Conservation (phyloP, 139 green algal genomes). For the Raphidocelis subcapitata region DNA sequence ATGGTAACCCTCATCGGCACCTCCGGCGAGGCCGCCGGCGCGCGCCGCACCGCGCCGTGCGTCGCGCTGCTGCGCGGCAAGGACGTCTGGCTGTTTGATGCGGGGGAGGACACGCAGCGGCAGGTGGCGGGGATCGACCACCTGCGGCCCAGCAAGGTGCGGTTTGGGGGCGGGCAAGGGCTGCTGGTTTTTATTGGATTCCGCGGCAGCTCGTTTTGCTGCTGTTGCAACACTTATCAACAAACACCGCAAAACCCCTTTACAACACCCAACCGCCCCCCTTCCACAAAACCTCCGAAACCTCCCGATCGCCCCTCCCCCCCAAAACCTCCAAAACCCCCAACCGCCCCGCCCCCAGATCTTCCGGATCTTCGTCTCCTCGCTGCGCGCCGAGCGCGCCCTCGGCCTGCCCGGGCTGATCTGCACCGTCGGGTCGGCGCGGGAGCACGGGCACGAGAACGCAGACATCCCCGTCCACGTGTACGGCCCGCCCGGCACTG, state of each 20-base stretch:
- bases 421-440: constrained; percentile 62
- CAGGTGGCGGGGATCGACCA: constrained; percentile 47
- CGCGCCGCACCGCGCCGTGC: constrained; percentile 1
- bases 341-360: constrained; percentile 29
- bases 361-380: constrained; percentile 76
- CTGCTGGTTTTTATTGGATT: neutral
- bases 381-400: constrained; percentile 50
- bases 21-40: neutral
- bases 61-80: constrained; percentile 51
- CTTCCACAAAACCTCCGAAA: neutral
- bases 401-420: constrained; percentile 69
- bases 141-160: constrained; percentile 50
- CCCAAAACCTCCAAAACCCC: no score
- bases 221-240: no score
- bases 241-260: no score
- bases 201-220: no score
- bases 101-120: constrained; percentile 78
- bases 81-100: constrained; percentile 79
- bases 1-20: constrained; percentile 41
- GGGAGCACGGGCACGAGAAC: constrained; percentile 57
- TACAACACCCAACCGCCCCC: no score
- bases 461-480: constrained; percentile 82
- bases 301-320: no score
- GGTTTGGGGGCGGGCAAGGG: neutral
- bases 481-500: constrained; percentile 73